Evolutionary conservation across 192 early-diverging fungal genomes (phyloP).

Genomic region (Globomyces pollinis-pini): DNA sequence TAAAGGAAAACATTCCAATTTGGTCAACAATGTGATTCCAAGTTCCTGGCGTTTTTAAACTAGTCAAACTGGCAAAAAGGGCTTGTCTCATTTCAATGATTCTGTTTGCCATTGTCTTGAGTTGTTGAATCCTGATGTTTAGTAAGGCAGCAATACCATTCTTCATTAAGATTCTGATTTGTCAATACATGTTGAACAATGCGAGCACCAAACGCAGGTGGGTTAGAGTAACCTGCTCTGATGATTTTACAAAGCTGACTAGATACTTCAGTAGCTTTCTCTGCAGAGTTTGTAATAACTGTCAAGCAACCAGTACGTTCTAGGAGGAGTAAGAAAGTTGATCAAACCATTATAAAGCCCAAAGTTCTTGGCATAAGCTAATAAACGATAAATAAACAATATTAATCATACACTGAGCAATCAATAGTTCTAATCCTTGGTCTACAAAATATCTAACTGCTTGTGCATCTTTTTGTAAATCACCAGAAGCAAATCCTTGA

Average conservation of each 20-base stretch:
- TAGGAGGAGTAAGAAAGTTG: constrained; percentile 29
- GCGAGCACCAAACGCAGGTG: constrained; percentile 82
- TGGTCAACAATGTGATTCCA: constrained; percentile 96
- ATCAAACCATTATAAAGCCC: constrained; percentile 71
- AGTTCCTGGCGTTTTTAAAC: constrained; percentile 77
- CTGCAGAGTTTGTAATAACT: constrained; percentile 52
- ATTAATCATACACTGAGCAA: too few species aligned
- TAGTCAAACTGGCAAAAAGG: constrained; percentile 55
- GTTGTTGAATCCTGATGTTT: constrained; percentile 29
- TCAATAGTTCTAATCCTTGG: constrained; percentile 83
- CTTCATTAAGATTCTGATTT: constrained; percentile 63
- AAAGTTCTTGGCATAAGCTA: constrained; percentile 98
- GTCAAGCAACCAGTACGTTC: constrained; percentile 85
- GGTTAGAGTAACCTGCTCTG: constrained; percentile 83
- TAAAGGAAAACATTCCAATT: constrained; percentile 99
- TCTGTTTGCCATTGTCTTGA: constrained; percentile 77
- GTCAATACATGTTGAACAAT: constrained; percentile 80
- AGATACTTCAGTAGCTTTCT: constrained; percentile 49
- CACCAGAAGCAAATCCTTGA: constrained; percentile 95
- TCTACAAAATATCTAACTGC: constrained; percentile 90
- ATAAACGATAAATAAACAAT: too few species aligned
- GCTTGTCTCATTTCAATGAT: constrained; percentile 82
- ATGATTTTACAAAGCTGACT: constrained; percentile 80
- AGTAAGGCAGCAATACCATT: constrained; percentile 74
- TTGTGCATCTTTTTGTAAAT: constrained; percentile 83